Evolutionary conservation across 2,329 filamentous ascomycete genomes (phyloP).

Genomic region (Sporothrix sp.): DNA sequence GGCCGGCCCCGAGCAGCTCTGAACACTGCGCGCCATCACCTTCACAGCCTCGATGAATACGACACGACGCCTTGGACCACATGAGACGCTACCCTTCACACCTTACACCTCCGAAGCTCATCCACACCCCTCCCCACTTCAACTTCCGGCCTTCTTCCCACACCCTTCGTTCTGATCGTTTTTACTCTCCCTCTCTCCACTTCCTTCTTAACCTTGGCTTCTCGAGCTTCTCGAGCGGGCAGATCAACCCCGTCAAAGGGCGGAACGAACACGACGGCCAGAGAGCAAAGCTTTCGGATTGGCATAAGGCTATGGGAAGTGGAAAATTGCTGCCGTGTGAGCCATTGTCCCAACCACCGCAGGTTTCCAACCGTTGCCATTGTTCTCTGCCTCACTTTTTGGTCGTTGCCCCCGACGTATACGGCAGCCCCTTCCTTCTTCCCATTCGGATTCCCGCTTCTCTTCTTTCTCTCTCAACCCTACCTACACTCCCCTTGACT

Average conservation of each 20-base stretch:
- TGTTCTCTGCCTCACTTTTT: neutral
- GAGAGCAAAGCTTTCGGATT: slow-evolving; percentile 8
- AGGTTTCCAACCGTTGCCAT: neutral
- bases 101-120: slow-evolving; percentile 1
- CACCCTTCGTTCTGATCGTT: slow-evolving; percentile 3
- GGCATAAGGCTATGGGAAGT: slow-evolving; percentile 9
- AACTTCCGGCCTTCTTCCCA: neutral
- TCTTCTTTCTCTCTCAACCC: too few relatives aligned
- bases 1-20: too few relatives aligned
- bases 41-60: too few relatives aligned
- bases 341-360: slow-evolving; percentile 8
- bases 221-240: slow-evolving; percentile 10
- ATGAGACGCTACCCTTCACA: too few relatives aligned
- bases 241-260: slow-evolving; percentile 9
- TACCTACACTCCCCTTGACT: too few relatives aligned
- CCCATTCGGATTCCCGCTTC: neutral
- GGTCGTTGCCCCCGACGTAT: too few relatives aligned
- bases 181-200: slow-evolving; percentile 11
- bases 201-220: slow-evolving; percentile 13
- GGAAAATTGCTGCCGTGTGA: slow-evolving; percentile 14
- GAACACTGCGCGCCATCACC: too few relatives aligned
- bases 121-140: slow-evolving; percentile 1
- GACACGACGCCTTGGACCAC: too few relatives aligned
- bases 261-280: neutral
- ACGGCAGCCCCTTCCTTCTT: too few relatives aligned